Conservation (phyloP, 1,284 basidiomycete species). For the Sanghuangporus baumii region DNA sequence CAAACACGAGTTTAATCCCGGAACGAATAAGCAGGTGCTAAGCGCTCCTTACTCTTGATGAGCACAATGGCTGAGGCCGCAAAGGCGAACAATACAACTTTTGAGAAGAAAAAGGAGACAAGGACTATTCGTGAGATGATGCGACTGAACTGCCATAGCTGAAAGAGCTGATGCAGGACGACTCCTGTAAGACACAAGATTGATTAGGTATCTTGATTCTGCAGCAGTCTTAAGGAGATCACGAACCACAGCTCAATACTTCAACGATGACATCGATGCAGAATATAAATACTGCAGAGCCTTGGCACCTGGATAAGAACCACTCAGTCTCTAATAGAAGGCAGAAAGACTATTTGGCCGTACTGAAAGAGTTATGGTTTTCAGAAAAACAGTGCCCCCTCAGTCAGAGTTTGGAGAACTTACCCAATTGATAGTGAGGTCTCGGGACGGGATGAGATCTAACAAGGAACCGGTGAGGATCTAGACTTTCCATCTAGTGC, state of each 20-base stretch:
- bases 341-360: background rate
- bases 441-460: constrained; percentile 4
- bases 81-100: constrained; percentile 10
- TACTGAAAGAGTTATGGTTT: background rate
- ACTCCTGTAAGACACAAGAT: background rate
- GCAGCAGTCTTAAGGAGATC: background rate
- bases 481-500: background rate
- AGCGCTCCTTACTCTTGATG: constrained; percentile 1
- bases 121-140: constrained; percentile 1
- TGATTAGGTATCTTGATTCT: background rate
- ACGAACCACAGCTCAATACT: constrained; percentile 1
- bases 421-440: constrained; percentile 5
- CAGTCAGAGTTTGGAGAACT: background rate
- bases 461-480: background rate
- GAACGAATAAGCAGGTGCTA: background rate
- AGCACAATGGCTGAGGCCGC: background rate
- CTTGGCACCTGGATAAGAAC: background rate
- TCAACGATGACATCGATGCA: constrained; percentile 6
- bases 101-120: background rate
- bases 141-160: constrained; percentile 4
- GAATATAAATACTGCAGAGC: background rate
- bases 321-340: background rate
- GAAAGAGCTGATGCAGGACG: constrained; percentile 10
- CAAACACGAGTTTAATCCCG: background rate
- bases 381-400: background rate